Percentiles rank a stretch among this genome's conserved stretches.
Evolutionary conservation across 768 basidiomycete species (phyloP).

Genomic region (Phylloporus scabripes): DNA sequence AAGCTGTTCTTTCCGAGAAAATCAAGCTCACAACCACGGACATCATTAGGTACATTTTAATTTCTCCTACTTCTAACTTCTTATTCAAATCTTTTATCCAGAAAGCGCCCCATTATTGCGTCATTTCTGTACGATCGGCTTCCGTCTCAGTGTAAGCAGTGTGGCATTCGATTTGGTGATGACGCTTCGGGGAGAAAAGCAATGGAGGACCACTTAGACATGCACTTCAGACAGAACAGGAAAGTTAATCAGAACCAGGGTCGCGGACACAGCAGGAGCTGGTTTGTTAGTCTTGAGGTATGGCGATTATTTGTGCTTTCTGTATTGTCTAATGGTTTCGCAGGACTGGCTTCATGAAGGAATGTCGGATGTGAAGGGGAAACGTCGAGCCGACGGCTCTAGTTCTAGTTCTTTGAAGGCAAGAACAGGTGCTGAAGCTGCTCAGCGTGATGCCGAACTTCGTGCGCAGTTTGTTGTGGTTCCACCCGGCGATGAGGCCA

Average conservation of each 20-base stretch:
- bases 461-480: constrained; percentile 79
- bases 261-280: constrained; percentile 83
- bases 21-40: constrained; percentile 64
- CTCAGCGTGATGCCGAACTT: constrained; percentile 71
- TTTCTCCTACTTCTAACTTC: background rate
- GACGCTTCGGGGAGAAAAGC: constrained; percentile 62
- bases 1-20: constrained; percentile 51
- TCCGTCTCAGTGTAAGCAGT: constrained; percentile 87
- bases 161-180: constrained; percentile 82
- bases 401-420: constrained; percentile 51
- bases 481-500: constrained; percentile 85
- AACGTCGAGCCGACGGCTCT: constrained; percentile 53
- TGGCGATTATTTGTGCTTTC: constrained; percentile 23
- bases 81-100: constrained; percentile 21
- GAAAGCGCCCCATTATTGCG: constrained; percentile 50
- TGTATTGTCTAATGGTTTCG: constrained; percentile 5
- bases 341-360: constrained; percentile 89
- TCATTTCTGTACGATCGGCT: constrained; percentile 71
- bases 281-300: constrained; percentile 84
- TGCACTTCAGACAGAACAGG: constrained; percentile 93
- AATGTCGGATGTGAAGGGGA: constrained; percentile 57
- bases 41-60: constrained; percentile 55
- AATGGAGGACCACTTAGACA: constrained; percentile 87
- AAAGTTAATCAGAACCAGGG: constrained; percentile 73
- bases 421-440: constrained; percentile 55